These are phyloP conservation scores for Plectosphaerella cucumerina DNA, from an alignment of 2,329 filamentous ascomycete genomes.

Conservation along the genomic window DNA sequence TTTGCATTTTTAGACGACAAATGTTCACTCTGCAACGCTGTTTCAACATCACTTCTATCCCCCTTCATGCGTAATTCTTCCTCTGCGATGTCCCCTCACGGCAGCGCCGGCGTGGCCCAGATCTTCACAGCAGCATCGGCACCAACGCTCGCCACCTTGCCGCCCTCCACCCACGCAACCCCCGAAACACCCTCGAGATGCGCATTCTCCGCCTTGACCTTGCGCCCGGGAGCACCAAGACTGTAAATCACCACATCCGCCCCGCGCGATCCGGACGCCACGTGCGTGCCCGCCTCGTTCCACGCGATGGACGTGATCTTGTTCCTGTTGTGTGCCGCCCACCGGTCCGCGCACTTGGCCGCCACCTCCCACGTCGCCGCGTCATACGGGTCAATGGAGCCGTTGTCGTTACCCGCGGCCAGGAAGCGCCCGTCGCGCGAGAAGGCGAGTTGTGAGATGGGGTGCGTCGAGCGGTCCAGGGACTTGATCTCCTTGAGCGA, in stretches of 20 bases:
- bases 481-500: constrained; percentile 50
- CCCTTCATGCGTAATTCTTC: too few species aligned
- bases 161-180: constrained; percentile 71
- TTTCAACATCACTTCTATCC: too few species aligned
- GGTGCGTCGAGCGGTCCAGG: constrained; percentile 64
- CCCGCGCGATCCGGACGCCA: constrained; percentile 81
- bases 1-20: not conserved
- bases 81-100: constrained; percentile 24
- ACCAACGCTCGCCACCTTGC: constrained; percentile 73
- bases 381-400: constrained; percentile 83
- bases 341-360: constrained; percentile 56
- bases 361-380: constrained; percentile 62
- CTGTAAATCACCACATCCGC: constrained; percentile 95
- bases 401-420: constrained; percentile 76
- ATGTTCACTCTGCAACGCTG: not conserved
- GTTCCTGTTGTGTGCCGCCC: constrained; percentile 54
- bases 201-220: constrained; percentile 79
- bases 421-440: constrained; percentile 72
- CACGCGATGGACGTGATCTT: constrained; percentile 62
- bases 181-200: constrained; percentile 96
- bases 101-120: constrained; percentile 65
- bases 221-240: constrained; percentile 73
- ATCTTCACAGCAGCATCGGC: constrained; percentile 89
- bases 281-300: constrained; percentile 72
- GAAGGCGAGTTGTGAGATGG: constrained; percentile 79